Evolutionary conservation across 2,329 filamentous ascomycete genomes (phyloP).

Genomic region (Atkinsonella texensis): DNA sequence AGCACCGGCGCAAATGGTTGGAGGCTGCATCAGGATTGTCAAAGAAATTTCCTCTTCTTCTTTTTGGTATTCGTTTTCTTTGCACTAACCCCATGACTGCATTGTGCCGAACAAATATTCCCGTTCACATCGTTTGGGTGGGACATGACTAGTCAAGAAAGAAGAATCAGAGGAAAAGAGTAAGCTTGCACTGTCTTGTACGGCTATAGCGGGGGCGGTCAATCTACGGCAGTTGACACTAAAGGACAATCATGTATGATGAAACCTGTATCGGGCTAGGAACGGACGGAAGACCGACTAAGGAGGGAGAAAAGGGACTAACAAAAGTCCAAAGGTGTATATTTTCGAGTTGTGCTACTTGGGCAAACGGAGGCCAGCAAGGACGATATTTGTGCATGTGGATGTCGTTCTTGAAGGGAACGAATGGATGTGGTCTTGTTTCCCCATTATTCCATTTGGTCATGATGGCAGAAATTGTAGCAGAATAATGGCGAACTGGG

Average conservation of each 20-base stretch:
- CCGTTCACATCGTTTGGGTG: conserved; percentile 3
- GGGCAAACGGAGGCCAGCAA: neutral
- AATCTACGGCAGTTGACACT: neutral
- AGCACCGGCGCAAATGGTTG: conserved; percentile 11
- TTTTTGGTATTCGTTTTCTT: conserved; percentile 5
- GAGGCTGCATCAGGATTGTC: conserved; percentile 9
- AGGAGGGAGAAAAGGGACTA: neutral
- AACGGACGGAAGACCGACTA: neutral
- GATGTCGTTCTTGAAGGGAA: neutral
- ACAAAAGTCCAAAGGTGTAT: neutral
- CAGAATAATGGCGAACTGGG: conserved; percentile 3
- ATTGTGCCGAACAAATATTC: conserved; percentile 10
- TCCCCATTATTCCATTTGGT: neutral
- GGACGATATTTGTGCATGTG: neutral
- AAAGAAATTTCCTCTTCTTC: conserved; percentile 1
- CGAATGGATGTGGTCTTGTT: neutral
- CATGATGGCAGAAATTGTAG: neutral
- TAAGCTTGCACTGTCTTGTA: neutral
- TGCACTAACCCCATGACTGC: conserved; percentile 6
- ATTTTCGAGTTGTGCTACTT: neutral
- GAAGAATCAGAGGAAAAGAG: neutral
- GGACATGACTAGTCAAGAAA: neutral
- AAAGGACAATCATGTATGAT: neutral
- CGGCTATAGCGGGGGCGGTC: neutral
- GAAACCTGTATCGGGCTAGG: neutral